phyloP scores from a whole-genome alignment of 2,329 filamentous ascomycete species.

The Penicillium capsulatum region DNA sequence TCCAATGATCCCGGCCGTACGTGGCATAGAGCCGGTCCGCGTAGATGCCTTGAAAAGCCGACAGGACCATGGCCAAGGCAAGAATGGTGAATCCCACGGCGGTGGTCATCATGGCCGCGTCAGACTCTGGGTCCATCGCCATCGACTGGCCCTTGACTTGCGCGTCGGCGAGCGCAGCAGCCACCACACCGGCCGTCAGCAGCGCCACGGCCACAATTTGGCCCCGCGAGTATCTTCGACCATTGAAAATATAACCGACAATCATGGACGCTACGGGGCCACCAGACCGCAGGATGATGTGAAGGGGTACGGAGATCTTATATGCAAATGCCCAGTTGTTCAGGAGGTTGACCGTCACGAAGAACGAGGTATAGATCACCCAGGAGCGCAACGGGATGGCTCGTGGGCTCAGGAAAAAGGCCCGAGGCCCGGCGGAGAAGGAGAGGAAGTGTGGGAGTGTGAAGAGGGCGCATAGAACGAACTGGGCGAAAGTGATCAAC shows the following conservation, averaged over 20 bases:
- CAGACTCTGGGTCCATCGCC: constrained; percentile 37
- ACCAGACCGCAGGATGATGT: constrained; percentile 92
- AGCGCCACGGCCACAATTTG: constrained; percentile 79
- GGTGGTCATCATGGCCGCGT: constrained; percentile 33
- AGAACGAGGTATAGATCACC: constrained; percentile 82
- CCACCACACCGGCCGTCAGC: constrained; percentile 79
- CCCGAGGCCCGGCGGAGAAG: constrained; percentile 52
- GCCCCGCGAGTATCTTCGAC: constrained; percentile 71
- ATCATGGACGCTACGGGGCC: constrained; percentile 94
- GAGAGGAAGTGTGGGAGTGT: constrained; percentile 75
- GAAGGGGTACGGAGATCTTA: constrained; percentile 90
- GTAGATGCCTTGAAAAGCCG: constrained; percentile 91
- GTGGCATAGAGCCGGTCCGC: constrained; percentile 83
- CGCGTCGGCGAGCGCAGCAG: constrained; percentile 86
- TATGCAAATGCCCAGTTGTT: constrained; percentile 99
- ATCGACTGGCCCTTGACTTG: constrained; percentile 62
- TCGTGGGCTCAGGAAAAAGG: constrained; percentile 70
- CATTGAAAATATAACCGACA: constrained; percentile 78
- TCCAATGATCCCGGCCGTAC: constrained; percentile 81
- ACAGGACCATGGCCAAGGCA: constrained; percentile 81
- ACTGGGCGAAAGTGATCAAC: constrained; percentile 84
- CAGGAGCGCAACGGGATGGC: constrained; percentile 80
- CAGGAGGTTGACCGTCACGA: constrained; percentile 88
- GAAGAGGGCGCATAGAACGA: constrained; percentile 73
- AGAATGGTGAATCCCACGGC: constrained; percentile 71